phyloP scores from a whole-genome alignment of 2,329 filamentous ascomycete genomes.

The Decorospora gaudefroyi region DNA sequence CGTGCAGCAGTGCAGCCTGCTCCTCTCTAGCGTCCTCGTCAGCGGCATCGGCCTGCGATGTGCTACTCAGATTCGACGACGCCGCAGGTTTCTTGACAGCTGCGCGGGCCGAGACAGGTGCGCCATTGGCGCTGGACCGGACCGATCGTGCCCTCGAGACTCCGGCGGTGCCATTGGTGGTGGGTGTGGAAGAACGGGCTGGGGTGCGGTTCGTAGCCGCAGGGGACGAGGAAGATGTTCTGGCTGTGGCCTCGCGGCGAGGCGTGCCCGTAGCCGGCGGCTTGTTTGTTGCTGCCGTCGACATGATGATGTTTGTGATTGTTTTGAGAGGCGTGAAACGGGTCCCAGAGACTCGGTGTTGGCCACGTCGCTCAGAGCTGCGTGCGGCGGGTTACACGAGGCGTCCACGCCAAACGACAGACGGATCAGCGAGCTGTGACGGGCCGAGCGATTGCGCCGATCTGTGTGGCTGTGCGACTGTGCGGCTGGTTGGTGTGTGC shows the following conservation, averaged over 20 bases:
- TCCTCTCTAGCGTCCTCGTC: constrained; percentile 75
- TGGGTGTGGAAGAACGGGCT: constrained; percentile 36
- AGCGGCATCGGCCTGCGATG: constrained; percentile 45
- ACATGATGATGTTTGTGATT: constrained; percentile 32
- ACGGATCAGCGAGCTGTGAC: constrained; percentile 12
- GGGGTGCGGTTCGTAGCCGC: constrained; percentile 42
- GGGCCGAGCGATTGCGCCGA: constrained; percentile 11
- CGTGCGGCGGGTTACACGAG: constrained; percentile 12
- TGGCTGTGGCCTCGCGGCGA: constrained; percentile 27
- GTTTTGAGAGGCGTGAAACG: constrained; percentile 11
- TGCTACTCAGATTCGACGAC: constrained; percentile 42
- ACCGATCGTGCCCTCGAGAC: constrained; percentile 40
- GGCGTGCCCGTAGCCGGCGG: constrained; percentile 42
- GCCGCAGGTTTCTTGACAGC: constrained; percentile 45
- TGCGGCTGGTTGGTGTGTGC: constrained; percentile 6
- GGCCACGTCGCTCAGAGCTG: constrained; percentile 20
- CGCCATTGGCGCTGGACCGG: constrained; percentile 37
- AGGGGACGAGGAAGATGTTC: constrained; percentile 37
- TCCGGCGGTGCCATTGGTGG: constrained; percentile 36
- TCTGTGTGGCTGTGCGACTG: constrained; percentile 18
- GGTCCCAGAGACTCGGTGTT: constrained; percentile 14
- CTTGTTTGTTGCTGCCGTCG: constrained; percentile 45
- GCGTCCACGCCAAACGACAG: constrained; percentile 20
- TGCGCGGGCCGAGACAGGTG: constrained; percentile 48
- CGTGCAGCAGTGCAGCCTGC: constrained; percentile 76